Conservation (phyloP, 192 early-diverging fungal genomes). For the Coemansia reversa region DNA sequence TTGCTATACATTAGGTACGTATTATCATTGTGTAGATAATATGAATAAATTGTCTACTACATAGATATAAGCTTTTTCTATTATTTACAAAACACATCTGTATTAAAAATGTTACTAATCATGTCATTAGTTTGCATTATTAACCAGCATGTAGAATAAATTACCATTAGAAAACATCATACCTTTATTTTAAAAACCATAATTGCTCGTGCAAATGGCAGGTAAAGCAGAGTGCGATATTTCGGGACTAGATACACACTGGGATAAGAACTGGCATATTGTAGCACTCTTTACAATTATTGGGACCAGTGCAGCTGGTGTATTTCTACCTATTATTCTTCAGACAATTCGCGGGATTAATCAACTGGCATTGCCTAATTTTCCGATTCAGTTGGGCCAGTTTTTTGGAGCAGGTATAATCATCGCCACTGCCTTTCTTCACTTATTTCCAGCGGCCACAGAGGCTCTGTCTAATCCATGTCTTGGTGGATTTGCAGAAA, state of each 20-base stretch:
- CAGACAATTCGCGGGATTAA: constrained; percentile 31
- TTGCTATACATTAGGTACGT: no score
- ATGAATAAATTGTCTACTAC: no score
- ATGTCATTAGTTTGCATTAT: no score
- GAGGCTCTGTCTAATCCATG: constrained; percentile 56
- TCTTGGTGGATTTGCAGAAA: constrained; percentile 47
- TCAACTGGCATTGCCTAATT: constrained; percentile 29
- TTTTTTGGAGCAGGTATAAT: constrained; percentile 72
- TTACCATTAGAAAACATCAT: not conserved
- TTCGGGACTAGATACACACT: constrained; percentile 13
- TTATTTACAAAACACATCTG: no score
- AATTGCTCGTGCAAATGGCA: no score
- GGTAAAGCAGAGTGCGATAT: constrained; percentile 7
- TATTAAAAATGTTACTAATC: no score
- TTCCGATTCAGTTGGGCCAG: constrained; percentile 51
- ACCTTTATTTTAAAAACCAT: no score
- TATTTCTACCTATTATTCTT: constrained; percentile 51
- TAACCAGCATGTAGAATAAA: no score
- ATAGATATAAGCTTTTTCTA: no score
- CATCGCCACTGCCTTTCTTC: constrained; percentile 70
- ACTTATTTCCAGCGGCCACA: constrained; percentile 65
- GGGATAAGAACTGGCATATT: constrained; percentile 54
- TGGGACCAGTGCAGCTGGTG: constrained; percentile 56
- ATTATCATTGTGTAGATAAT: no score
- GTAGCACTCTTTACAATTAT: constrained; percentile 59